Evolutionary conservation across 495 filamentous ascomycete species (phyloP).

Genomic region (Cercophora sp.): DNA sequence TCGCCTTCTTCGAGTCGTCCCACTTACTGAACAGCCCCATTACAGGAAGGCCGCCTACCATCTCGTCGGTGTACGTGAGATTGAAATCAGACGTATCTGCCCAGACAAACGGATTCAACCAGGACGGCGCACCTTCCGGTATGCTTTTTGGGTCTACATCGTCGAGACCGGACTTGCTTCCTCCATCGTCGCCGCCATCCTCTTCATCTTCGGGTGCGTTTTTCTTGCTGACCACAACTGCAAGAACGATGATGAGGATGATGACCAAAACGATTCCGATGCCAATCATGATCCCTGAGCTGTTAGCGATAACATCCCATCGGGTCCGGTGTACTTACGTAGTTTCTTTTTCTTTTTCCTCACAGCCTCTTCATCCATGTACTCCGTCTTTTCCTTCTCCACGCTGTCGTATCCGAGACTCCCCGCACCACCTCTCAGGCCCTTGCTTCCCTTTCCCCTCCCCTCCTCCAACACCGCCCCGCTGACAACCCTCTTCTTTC

Average conservation of each 20-base stretch:
- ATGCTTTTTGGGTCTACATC: constrained; percentile 58
- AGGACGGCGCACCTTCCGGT: constrained; percentile 65
- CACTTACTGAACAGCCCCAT: constrained; percentile 88
- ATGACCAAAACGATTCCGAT: constrained; percentile 56
- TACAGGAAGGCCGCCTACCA: constrained; percentile 76
- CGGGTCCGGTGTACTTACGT: constrained; percentile 32
- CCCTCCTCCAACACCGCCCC: constrained; percentile 69
- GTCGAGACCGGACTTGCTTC: constrained; percentile 49
- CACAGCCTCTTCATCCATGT: constrained; percentile 10
- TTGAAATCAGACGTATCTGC: constrained; percentile 90
- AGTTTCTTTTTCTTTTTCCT: constrained; percentile 44
- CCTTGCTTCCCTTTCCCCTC: constrained; percentile 22
- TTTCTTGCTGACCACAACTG: constrained; percentile 67
- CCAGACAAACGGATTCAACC: constrained; percentile 91
- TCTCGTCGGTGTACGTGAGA: constrained; percentile 82
- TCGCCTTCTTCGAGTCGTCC: constrained; percentile 77
- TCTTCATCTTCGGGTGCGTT: constrained; percentile 30
- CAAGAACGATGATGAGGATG: constrained; percentile 70
- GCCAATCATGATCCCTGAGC: constrained; percentile 50
- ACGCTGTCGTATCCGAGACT: constrained; percentile 37
- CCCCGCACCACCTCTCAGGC: constrained; percentile 28
- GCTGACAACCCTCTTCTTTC: constrained; percentile 51
- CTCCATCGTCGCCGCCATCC: constrained; percentile 21
- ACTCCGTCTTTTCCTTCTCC: constrained; percentile 29
- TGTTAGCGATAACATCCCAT: constrained; percentile 14